Evolutionary conservation across 2,329 filamentous ascomycete genomes (phyloP).

Genomic region (Xylariaceae sp.): DNA sequence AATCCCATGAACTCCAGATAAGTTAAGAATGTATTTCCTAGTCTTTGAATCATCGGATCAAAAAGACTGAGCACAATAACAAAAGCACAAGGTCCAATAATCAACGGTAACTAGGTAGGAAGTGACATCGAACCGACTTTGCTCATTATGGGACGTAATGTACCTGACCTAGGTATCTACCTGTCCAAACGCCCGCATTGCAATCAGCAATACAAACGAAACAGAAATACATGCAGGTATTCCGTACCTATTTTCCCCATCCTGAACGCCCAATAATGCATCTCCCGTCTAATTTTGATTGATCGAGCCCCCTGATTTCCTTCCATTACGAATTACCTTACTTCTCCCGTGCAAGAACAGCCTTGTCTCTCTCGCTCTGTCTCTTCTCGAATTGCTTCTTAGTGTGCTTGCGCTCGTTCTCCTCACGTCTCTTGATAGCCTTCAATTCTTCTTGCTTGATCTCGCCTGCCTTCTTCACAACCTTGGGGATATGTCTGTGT

Average conservation of each 20-base stretch:
- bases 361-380: constrained; percentile 83
- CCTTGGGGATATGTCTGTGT: constrained; percentile 85
- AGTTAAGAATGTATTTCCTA: no score
- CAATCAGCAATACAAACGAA: neutral
- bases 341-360: constrained; percentile 65
- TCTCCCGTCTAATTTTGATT: neutral
- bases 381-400: constrained; percentile 73
- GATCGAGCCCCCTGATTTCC: neutral
- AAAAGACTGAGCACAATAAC: no score
- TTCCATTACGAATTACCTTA: constrained; percentile 28
- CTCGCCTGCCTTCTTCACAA: constrained; percentile 90
- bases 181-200: constrained; percentile 8
- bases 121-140: no score
- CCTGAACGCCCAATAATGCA: constrained; percentile 28
- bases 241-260: constrained; percentile 15
- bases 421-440: constrained; percentile 81
- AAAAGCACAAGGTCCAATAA: no score
- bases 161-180: neutral
- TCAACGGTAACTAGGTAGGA: no score
- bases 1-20: no score
- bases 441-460: constrained; percentile 89
- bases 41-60: no score
- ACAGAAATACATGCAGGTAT: constrained; percentile 17
- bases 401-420: constrained; percentile 89
- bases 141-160: no score